phyloP scores from a whole-genome alignment of 345 rosid species.

The Turnera subulata region DNA sequence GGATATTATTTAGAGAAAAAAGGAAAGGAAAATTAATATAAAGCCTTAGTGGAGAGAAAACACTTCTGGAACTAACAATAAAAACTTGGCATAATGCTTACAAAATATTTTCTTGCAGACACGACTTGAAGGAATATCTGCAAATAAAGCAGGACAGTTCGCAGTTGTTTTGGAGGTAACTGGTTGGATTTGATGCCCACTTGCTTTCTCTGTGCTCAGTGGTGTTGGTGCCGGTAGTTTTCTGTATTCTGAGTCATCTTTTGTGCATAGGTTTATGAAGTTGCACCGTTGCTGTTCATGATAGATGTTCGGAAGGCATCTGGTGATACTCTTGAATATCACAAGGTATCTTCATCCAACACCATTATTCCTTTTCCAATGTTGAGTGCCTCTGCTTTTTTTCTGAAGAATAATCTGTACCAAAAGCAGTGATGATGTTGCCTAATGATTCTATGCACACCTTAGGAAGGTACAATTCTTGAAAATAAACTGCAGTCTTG shows the following conservation, averaged over 20 bases:
- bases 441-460: too few relatives aligned
- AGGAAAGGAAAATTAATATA: too few relatives aligned
- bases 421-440: not conserved
- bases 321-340: conserved; percentile 88
- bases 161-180: conserved; percentile 79
- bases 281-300: conserved; percentile 92
- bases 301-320: conserved; percentile 84
- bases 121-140: conserved; percentile 67
- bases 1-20: too few relatives aligned
- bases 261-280: conserved; percentile 61
- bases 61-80: too few relatives aligned
- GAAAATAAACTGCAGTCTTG: too few relatives aligned
- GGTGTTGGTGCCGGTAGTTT: conserved; percentile 1
- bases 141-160: conserved; percentile 51
- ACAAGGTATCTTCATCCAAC: conserved; percentile 47
- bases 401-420: too few relatives aligned
- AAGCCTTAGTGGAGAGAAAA: too few relatives aligned
- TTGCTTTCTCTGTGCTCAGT: not conserved
- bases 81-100: too few relatives aligned
- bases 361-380: too few relatives aligned
- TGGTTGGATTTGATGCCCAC: conserved; percentile 1
- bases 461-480: too few relatives aligned
- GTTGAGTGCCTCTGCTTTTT: too few relatives aligned
- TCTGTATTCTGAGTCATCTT: conserved; percentile 1
- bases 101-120: conserved; percentile 33